Evolutionary conservation across 1,139 yeast genomes (phyloP), one percentile per base, ranked within the genome.

Genomic region (Suhomyces chickasaworum): DNA sequence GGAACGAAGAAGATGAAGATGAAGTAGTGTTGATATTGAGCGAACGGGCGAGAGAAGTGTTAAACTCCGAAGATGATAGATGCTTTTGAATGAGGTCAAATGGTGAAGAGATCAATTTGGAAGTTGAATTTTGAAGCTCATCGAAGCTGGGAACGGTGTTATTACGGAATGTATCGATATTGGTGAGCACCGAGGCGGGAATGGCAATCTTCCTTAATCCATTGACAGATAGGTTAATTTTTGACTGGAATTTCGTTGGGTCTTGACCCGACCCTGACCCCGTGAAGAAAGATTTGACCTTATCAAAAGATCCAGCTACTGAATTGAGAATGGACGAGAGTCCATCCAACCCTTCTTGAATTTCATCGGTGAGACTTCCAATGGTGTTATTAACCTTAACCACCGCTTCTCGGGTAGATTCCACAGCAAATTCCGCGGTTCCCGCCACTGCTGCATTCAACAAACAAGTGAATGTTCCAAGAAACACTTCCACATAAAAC

Each of bases 401-500:
- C 4, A 89, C 72, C 2, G 88, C 69, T 1, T 77, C 62, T 55
- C 84, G 88, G 0, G 95, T 81, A 0, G 90, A 80, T 59, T 89
- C 88, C 1, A 86, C 64, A 0, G 95, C 95, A 35, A 83, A 81
- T 52, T 82, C 83, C 1, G 86, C 85, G 0, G 89, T 77, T 2
- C 93, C 89, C 53, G 81, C 83, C 7, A 90, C 70, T 0, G 91
- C 79, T 5, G 95, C 84, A 0, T 87, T 81, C 7, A 89, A 64
- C 20, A 93, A 69, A 65, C 99, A 93, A 0, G 88, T 83, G 64
- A 87, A 88, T 0, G 98, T 91, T 0, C 97, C 98, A 7, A 90
- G 66, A 43, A 86, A 78, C 52, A 91, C 58, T 36, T 89, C 90
- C 15, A 93, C 66, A 20, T 82, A 71, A 59, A 93, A 90, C 9